phyloP scores from a whole-genome alignment of 164 flowering plant species.

The Piper longum region DNA sequence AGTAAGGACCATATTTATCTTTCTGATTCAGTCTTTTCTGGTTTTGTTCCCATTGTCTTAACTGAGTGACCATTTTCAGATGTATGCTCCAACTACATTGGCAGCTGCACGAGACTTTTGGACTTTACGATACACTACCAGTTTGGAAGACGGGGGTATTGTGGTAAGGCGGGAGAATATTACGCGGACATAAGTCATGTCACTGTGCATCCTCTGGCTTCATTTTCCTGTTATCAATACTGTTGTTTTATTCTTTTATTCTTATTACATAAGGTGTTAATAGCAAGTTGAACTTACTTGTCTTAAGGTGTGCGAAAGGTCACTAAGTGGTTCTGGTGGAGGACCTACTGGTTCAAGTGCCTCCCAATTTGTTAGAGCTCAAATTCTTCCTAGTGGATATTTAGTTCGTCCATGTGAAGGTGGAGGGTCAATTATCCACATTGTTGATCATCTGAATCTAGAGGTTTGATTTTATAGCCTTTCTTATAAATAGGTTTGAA shows the following conservation, averaged over 20 bases:
- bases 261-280: too few species aligned
- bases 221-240: background rate
- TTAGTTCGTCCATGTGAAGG: slow-evolving; percentile 87
- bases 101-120: slow-evolving; percentile 95
- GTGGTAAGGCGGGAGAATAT: slow-evolving; percentile 44
- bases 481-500: background rate
- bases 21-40: background rate
- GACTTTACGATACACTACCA: slow-evolving; percentile 83
- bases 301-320: slow-evolving; percentile 78
- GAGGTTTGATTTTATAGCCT: slow-evolving; percentile 31
- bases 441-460: slow-evolving; percentile 87
- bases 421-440: slow-evolving; percentile 87
- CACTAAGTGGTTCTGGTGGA: slow-evolving; percentile 74
- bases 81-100: slow-evolving; percentile 82
- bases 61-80: slow-evolving; percentile 19
- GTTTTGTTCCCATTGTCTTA: background rate
- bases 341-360: slow-evolving; percentile 61
- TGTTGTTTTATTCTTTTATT: too few species aligned
- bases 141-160: slow-evolving; percentile 75
- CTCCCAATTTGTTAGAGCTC: slow-evolving; percentile 73
- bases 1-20: background rate
- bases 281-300: background rate
- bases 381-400: slow-evolving; percentile 91
- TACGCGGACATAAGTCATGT: background rate
- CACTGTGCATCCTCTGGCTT: background rate